A percentile compares a stretch with the other conserved stretches of the same genome.
Conservation (phyloP, 2,329 filamentous ascomycete genomes). For the Fusarium stilboides region DNA sequence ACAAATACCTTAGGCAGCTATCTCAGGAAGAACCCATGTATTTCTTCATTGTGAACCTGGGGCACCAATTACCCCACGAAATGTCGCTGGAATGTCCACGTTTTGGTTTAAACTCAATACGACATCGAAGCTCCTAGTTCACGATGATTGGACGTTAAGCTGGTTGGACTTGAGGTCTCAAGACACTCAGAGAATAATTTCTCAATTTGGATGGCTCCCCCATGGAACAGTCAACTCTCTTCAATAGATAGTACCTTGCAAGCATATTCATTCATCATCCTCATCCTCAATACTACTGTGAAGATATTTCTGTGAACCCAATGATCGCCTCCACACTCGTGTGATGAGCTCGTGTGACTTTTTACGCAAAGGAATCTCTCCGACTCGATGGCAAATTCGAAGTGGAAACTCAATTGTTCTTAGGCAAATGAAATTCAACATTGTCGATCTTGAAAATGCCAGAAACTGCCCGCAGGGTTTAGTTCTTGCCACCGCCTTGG, state of each 20-base stretch:
- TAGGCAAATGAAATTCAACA: neutral
- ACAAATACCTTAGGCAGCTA: conserved; percentile 19
- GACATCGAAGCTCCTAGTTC: conserved; percentile 3
- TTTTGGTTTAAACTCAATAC: conserved; percentile 4
- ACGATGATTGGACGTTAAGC: conserved; percentile 22
- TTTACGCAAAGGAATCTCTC: neutral
- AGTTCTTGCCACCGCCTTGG: conserved; percentile 34
- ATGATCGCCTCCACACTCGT: neutral
- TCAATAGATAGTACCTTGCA: too few species aligned
- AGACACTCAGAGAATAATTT: neutral
- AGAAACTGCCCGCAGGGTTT: conserved; percentile 12
- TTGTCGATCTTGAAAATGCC: conserved; percentile 16
- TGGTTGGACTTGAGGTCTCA: neutral
- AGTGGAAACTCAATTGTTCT: neutral
- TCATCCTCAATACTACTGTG: too few species aligned
- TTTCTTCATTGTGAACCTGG: conserved; percentile 4
- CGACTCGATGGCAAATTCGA: conserved; percentile 13
- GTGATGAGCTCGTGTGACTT: conserved; percentile 36
- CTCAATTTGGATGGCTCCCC: neutral
- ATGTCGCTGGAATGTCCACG: conserved; percentile 4
- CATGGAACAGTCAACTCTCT: too few species aligned
- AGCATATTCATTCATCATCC: too few species aligned
- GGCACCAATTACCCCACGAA: conserved; percentile 36
- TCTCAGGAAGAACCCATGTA: neutral
- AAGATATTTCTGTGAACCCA: too few species aligned